Evolutionary conservation across 1,139 yeast species (phyloP).

Genomic region (Pichia kudriavzevii): DNA sequence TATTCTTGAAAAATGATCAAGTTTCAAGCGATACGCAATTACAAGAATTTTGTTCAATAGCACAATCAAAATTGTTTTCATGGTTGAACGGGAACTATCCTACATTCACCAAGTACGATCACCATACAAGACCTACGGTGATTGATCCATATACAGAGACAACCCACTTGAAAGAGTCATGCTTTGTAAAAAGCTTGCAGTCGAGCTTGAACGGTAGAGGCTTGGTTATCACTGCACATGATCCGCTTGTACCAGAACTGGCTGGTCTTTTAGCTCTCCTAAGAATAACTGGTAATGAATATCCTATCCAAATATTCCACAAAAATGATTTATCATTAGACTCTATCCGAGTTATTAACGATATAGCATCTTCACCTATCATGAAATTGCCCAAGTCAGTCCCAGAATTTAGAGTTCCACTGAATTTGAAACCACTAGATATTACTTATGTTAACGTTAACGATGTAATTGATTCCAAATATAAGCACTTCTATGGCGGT

Average conservation of each 20-base stretch:
- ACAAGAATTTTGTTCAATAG: too few relatives aligned
- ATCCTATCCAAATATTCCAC: conserved; percentile 51
- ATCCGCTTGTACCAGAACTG: conserved; percentile 38
- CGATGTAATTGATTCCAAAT: conserved; percentile 27
- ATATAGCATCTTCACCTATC: conserved; percentile 32
- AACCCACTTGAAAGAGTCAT: conserved; percentile 12
- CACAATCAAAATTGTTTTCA: conserved; percentile 22
- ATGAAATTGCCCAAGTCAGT: conserved; percentile 26
- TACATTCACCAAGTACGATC: conserved; percentile 19
- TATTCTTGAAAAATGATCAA: conserved; percentile 20
- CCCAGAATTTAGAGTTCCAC: conserved; percentile 16
- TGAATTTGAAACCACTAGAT: conserved; percentile 31
- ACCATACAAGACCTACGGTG: conserved; percentile 12
- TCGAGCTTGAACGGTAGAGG: conserved; percentile 39
- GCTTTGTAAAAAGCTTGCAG: conserved; percentile 37
- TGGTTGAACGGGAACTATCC: conserved; percentile 26
- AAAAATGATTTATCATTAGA: conserved; percentile 32
- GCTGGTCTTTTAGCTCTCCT: conserved; percentile 38
- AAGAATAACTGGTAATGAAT: conserved; percentile 38
- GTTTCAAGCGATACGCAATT: too few relatives aligned
- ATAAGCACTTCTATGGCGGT: conserved; percentile 31
- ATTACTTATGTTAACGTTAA: conserved; percentile 42
- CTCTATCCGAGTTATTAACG: conserved; percentile 24
- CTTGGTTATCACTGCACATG: conserved; percentile 42
- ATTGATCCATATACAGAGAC: conserved; percentile 12